Evolutionary conservation across 2,329 filamentous ascomycete species (phyloP).

Genomic region (Penicillium capsulatum): DNA sequence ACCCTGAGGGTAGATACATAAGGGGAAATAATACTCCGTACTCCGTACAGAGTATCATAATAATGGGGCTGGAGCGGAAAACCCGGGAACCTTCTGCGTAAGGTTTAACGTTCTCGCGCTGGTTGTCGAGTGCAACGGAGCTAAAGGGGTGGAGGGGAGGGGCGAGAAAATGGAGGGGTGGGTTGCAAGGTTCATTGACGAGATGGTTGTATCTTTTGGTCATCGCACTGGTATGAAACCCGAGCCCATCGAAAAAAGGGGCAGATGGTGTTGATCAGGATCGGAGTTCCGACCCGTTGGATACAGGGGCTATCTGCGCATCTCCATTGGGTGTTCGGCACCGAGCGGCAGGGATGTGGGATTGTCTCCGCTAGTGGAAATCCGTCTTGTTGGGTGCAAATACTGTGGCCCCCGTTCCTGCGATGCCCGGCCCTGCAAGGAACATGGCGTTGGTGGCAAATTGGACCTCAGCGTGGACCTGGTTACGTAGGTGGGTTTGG

Average conservation of each 20-base stretch:
- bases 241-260: slow-evolving; percentile 7
- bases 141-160: too few relatives aligned
- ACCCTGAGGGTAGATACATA: too few relatives aligned
- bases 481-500: slow-evolving; percentile 1
- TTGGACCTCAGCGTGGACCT: slow-evolving; percentile 1
- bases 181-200: background rate
- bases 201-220: too few relatives aligned
- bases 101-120: slow-evolving; percentile 15
- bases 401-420: too few relatives aligned
- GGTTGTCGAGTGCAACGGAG: slow-evolving; percentile 7
- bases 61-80: too few relatives aligned
- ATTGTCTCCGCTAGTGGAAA: slow-evolving; percentile 15
- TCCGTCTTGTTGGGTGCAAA: slow-evolving; percentile 17
- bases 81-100: slow-evolving; percentile 7
- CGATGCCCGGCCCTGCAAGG: slow-evolving; percentile 16
- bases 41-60: too few relatives aligned
- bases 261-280: slow-evolving; percentile 15
- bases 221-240: too few relatives aligned
- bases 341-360: slow-evolving; percentile 20
- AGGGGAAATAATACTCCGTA: too few relatives aligned
- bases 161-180: too few relatives aligned
- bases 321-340: slow-evolving; percentile 14
- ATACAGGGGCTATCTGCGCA: background rate
- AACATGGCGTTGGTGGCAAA: slow-evolving; percentile 9
- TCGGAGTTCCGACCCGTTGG: slow-evolving; percentile 14